These are phyloP conservation scores for Fusarium nelsonii DNA, from an alignment of 2,329 filamentous ascomycete genomes.

Conservation along the genomic window DNA sequence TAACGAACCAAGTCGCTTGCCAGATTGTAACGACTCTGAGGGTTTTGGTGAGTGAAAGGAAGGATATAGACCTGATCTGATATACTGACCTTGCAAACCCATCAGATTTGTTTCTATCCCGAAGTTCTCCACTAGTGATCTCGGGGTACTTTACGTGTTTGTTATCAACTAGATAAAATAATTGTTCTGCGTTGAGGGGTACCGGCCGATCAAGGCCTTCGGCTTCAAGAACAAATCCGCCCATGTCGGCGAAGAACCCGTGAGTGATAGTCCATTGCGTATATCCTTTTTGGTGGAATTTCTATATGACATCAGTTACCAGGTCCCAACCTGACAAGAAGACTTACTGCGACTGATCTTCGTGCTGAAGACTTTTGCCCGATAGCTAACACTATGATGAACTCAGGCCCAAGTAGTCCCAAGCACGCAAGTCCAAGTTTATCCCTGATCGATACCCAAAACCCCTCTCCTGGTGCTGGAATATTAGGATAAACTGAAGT, in stretches of 20 bases:
- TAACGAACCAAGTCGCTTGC: constrained; percentile 24
- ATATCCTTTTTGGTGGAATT: constrained; percentile 4
- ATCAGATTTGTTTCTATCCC: constrained; percentile 23
- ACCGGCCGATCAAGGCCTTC: neutral
- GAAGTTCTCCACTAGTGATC: neutral
- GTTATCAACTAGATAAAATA: constrained; percentile 19
- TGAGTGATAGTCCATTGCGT: constrained; percentile 18
- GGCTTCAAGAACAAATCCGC: constrained; percentile 11
- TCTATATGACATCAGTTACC: neutral
- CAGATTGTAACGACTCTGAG: constrained; percentile 11
- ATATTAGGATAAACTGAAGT: constrained; percentile 30
- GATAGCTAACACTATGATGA: constrained; percentile 22
- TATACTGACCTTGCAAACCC: constrained; percentile 10
- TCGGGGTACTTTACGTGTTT: neutral
- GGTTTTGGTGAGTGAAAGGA: fast-evolving
- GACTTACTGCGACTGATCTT: constrained; percentile 17
- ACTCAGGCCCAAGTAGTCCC: constrained; percentile 22
- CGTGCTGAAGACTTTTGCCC: constrained; percentile 24
- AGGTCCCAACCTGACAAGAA: too few species aligned
- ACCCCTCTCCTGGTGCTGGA: neutral
- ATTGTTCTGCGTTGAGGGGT: constrained; percentile 26
- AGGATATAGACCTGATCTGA: fast-evolving
- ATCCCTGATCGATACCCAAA: constrained; percentile 12
- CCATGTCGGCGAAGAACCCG: constrained; percentile 34
- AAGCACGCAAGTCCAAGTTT: constrained; percentile 23